These are phyloP conservation scores for Aureobasidium uvarum DNA, from an alignment of 2,329 filamentous ascomycete genomes.

Conservation along the genomic window DNA sequence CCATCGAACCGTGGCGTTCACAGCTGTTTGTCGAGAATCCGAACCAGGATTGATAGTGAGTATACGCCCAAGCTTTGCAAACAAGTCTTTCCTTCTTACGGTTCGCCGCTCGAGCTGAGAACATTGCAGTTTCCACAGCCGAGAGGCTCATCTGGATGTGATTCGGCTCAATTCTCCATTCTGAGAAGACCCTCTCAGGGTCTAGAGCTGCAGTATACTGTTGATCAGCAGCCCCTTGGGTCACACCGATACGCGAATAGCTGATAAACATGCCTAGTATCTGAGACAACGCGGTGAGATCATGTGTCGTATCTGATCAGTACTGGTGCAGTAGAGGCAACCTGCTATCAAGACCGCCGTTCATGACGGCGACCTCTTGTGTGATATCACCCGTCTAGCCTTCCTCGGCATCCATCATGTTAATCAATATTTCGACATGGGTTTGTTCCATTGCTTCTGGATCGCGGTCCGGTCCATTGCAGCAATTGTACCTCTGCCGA, in stretches of 20 bases:
- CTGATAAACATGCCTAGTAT: too few species aligned
- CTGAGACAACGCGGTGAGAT: neutral
- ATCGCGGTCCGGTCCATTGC: neutral
- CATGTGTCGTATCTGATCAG: neutral
- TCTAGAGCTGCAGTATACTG: neutral
- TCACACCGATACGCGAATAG: neutral
- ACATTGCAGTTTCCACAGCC: neutral
- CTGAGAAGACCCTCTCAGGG: neutral
- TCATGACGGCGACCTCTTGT: neutral
- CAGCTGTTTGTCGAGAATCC: neutral
- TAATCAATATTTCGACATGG: neutral
- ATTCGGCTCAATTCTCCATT: neutral
- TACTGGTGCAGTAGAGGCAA: neutral
- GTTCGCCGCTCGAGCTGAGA: neutral
- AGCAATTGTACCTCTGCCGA: neutral
- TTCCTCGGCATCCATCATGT: neutral
- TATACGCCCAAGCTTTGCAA: neutral
- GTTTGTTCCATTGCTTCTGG: neutral
- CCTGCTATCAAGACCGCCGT: neutral
- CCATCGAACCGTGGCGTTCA: neutral
- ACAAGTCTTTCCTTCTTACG: neutral
- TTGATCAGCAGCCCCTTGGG: neutral
- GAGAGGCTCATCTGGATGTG: neutral
- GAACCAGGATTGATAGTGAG: neutral
- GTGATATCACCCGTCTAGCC: constrained; percentile 3